Percentiles rank a stretch among this genome's conserved stretches.
Evolutionary conservation across 805 yeast genomes (phyloP).

Genomic region (Kuraishia capsulata): DNA sequence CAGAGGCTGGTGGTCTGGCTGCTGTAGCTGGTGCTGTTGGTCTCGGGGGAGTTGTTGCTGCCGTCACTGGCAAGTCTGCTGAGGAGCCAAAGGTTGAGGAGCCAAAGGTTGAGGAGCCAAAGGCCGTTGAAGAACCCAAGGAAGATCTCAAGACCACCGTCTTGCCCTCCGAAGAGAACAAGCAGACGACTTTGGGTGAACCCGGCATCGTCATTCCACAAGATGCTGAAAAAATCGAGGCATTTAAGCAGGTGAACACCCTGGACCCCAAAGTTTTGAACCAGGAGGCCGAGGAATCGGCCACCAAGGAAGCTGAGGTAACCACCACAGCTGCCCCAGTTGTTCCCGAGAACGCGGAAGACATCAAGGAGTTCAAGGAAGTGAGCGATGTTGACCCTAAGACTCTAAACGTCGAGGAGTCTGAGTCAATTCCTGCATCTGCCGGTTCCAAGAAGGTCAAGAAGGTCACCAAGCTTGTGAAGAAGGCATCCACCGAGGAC

Average conservation of each 20-base stretch:
- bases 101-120: slow-evolving; percentile 6
- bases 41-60: no score
- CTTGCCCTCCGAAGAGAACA: slow-evolving; percentile 35
- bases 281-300: slow-evolving; percentile 16
- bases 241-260: slow-evolving; percentile 47
- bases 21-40: no score
- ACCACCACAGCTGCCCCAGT: slow-evolving; percentile 36
- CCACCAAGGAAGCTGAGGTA: slow-evolving; percentile 13
- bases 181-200: slow-evolving; percentile 44
- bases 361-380: slow-evolving; percentile 49
- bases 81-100: not conserved
- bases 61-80: slow-evolving; percentile 8
- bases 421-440: slow-evolving; percentile 4
- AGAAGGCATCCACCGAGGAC: slow-evolving; percentile 11
- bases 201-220: slow-evolving; percentile 67
- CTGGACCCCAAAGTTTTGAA: slow-evolving; percentile 56
- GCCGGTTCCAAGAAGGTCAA: slow-evolving; percentile 17
- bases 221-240: slow-evolving; percentile 57
- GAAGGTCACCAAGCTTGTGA: slow-evolving; percentile 20
- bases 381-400: slow-evolving; percentile 42
- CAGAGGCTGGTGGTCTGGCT: slow-evolving; percentile 39
- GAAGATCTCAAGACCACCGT: slow-evolving; percentile 27
- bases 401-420: slow-evolving; percentile 38
- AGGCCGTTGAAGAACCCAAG: no score
- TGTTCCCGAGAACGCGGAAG: slow-evolving; percentile 44